These are phyloP conservation scores for Chenopodium quinoa DNA, from an alignment of 148 eudicot genomes.

Conservation along the genomic window DNA sequence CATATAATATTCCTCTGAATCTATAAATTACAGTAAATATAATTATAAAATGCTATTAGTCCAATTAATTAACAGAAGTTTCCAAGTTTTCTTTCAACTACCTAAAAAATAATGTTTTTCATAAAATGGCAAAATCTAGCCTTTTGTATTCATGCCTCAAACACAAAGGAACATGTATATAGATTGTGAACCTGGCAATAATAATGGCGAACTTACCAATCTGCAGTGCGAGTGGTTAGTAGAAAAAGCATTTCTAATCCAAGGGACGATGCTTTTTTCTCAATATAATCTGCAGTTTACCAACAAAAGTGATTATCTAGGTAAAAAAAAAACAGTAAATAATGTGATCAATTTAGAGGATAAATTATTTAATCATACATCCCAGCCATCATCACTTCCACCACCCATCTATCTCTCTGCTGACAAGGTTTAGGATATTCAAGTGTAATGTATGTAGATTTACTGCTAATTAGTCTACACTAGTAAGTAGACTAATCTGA, in stretches of 20 bases:
- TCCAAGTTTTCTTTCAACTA: background rate
- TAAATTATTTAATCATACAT: background rate
- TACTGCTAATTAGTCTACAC: background rate
- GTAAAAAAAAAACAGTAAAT: background rate
- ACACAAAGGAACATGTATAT: background rate
- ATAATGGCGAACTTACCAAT: slow-evolving; percentile 53
- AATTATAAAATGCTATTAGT: too few species aligned
- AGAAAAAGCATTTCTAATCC: slow-evolving; percentile 79
- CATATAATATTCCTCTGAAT: background rate
- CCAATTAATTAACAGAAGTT: background rate
- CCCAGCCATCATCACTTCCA: background rate
- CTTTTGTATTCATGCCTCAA: background rate
- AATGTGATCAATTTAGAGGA: background rate
- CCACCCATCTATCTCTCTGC: background rate
- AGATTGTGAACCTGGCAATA: background rate
- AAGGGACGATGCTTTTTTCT: slow-evolving; percentile 79
- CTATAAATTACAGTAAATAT: background rate
- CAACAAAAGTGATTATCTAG: slow-evolving; percentile 9
- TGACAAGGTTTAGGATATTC: background rate
- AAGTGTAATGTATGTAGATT: background rate
- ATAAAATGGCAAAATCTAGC: background rate
- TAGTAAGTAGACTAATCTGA: background rate
- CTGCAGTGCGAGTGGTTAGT: slow-evolving; percentile 92
- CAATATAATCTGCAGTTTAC: slow-evolving; percentile 69
- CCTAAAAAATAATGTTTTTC: background rate